Percentiles rank a stretch among this genome's conserved stretches.
Evolutionary conservation across 2,329 filamentous ascomycete genomes (phyloP).

Genomic region (Penicillium sp.): DNA sequence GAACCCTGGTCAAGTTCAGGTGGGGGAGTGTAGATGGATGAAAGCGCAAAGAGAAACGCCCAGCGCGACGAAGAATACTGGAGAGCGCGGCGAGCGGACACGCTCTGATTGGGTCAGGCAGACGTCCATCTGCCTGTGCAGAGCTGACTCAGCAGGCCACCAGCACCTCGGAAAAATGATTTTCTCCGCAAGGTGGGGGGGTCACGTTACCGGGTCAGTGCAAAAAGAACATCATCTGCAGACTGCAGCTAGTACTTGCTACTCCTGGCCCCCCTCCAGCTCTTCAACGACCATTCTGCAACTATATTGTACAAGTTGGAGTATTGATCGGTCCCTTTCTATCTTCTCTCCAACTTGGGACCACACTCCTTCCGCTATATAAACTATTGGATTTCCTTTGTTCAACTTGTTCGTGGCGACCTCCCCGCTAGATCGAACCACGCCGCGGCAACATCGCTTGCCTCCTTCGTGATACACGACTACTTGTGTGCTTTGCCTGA

Average conservation of each 20-base stretch:
- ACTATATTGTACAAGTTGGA: constrained; percentile 1
- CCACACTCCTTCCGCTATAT: not conserved
- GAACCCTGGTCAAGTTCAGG: not conserved
- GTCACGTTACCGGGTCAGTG: constrained; percentile 43
- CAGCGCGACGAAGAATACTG: constrained; percentile 37
- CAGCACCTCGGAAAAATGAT: constrained; percentile 24
- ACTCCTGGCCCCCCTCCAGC: constrained; percentile 10
- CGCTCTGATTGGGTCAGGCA: constrained; percentile 41
- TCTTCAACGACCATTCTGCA: not conserved
- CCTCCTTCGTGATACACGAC: not conserved
- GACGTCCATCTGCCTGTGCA: not conserved
- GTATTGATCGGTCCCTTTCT: not conserved
- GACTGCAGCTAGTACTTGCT: constrained; percentile 12
- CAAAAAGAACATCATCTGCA: constrained; percentile 35
- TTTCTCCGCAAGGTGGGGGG: constrained; percentile 38
- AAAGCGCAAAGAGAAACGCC: constrained; percentile 21
- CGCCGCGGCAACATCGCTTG: constrained; percentile 2
- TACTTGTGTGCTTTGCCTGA: not conserved
- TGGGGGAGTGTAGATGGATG: constrained; percentile 12
- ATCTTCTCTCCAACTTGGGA: not conserved
- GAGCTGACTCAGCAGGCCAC: constrained; percentile 30
- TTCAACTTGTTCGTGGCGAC: constrained; percentile 6
- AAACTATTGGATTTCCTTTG: constrained; percentile 7
- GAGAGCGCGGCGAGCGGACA: constrained; percentile 31
- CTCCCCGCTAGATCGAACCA: constrained; percentile 12